Conservation (phyloP, 2,329 filamentous ascomycete genomes). For the Beauveria sp. region DNA sequence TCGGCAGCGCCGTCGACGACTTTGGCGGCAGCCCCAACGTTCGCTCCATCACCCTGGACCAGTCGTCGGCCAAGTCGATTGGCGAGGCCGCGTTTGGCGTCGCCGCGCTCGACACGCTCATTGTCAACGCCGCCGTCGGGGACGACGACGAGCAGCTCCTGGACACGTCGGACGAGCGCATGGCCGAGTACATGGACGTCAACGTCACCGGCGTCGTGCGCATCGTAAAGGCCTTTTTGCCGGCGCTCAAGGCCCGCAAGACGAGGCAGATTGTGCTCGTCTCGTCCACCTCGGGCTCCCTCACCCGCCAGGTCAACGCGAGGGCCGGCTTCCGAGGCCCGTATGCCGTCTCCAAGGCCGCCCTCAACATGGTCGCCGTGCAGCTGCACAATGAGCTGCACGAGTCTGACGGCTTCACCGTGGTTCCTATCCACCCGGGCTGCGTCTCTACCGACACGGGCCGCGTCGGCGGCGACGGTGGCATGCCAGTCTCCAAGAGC, state of each 20-base stretch:
- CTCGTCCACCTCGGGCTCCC: slow-evolving; percentile 3
- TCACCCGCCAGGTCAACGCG: slow-evolving; percentile 4
- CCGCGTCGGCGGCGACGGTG: slow-evolving; percentile 1
- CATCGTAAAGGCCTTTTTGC: slow-evolving; percentile 9
- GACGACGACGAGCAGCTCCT: slow-evolving; percentile 1
- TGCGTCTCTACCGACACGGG: slow-evolving; percentile 8
- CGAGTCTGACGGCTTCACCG: slow-evolving; percentile 8
- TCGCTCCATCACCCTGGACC: slow-evolving; percentile 1
- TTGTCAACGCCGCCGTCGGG: slow-evolving; percentile 8
- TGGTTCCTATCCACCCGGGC: slow-evolving; percentile 9
- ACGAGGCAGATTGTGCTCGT: slow-evolving; percentile 10
- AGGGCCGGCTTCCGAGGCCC: neutral
- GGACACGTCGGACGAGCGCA: slow-evolving; percentile 5
- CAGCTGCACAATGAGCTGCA: slow-evolving; percentile 12
- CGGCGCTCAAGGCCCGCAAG: slow-evolving; percentile 6
- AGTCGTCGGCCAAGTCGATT: slow-evolving; percentile 7
- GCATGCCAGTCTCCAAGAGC: slow-evolving; percentile 4
- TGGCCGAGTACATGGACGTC: slow-evolving; percentile 8
- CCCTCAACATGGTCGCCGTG: slow-evolving; percentile 10
- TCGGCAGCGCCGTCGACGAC: neutral
- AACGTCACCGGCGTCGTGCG: slow-evolving; percentile 9
- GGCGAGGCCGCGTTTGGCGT: slow-evolving; percentile 1
- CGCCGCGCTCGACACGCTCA: slow-evolving; percentile 10
- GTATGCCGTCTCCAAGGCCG: slow-evolving; percentile 9
- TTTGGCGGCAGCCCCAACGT: neutral